Percentiles rank a stretch among this genome's conserved stretches.
Conservation (phyloP, 441 rosid species). For the Pelargonium fulgidum region DNA sequence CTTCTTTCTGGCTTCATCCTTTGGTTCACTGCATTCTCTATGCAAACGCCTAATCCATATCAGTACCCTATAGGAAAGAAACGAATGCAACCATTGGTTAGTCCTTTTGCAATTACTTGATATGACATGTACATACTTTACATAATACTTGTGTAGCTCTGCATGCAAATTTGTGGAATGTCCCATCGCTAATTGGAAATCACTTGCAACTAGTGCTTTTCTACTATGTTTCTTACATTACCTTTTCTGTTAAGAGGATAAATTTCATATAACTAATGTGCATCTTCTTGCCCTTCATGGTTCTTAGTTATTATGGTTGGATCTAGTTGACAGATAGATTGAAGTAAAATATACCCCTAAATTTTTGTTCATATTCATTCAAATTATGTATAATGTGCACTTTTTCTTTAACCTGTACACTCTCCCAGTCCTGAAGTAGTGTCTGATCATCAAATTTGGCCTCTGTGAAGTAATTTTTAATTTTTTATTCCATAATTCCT, state of each 20-base stretch:
- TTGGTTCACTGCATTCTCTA: constrained; percentile 46
- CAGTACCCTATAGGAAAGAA: constrained; percentile 57
- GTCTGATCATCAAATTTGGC: background rate
- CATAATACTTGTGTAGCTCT: background rate
- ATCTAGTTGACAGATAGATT: no score
- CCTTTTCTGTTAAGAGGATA: background rate
- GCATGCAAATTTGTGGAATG: background rate
- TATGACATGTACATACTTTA: background rate
- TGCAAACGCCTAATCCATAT: constrained; percentile 40
- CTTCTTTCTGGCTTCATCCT: constrained; percentile 54
- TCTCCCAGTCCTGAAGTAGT: background rate
- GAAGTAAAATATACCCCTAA: background rate
- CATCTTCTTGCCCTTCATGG: background rate
- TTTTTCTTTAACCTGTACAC: background rate
- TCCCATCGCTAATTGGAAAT: background rate
- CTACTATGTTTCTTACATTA: background rate
- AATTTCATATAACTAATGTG: background rate
- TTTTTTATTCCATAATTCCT: background rate
- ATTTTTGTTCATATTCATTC: background rate
- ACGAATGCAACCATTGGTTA: constrained; percentile 61
- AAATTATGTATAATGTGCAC: background rate
- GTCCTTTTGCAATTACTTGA: background rate
- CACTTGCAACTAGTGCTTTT: background rate
- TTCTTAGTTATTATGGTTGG: background rate
- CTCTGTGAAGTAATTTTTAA: background rate